Percentiles rank a stretch among this genome's conserved stretches.
Conservation (phyloP, 164 flowering plant species). For the Magnolia sinica region DNA sequence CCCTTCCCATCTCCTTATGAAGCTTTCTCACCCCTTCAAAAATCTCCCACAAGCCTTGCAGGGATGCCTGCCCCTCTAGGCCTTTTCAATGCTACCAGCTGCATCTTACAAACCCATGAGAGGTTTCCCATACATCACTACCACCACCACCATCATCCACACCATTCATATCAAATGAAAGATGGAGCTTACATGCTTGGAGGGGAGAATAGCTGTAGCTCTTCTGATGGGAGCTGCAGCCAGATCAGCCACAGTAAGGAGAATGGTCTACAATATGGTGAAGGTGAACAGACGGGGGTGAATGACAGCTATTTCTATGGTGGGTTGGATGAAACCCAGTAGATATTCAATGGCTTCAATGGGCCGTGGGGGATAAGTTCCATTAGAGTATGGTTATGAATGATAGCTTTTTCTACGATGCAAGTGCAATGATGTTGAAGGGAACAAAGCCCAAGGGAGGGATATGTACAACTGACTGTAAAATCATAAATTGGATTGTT, state of each 20-base stretch:
- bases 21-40: slow-evolving; percentile 10
- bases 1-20: slow-evolving; percentile 11
- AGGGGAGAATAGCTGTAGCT: slow-evolving; percentile 31
- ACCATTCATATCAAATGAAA: slow-evolving; percentile 17
- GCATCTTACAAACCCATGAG: neutral
- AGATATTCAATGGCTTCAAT: slow-evolving; percentile 11
- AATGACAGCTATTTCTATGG: slow-evolving; percentile 18
- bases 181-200: slow-evolving; percentile 25
- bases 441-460: no score
- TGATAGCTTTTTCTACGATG: no score
- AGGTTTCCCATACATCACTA: neutral
- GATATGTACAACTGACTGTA: no score
- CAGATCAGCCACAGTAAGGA: slow-evolving; percentile 18
- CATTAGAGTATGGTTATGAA: no score
- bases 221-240: slow-evolving; percentile 34
- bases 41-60: slow-evolving; percentile 7
- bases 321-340: slow-evolving; percentile 21
- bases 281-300: slow-evolving; percentile 3
- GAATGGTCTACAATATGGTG: neutral
- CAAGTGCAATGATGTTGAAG: no score
- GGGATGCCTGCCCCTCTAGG: slow-evolving; percentile 11
- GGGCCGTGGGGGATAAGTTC: slow-evolving; percentile 17
- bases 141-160: neutral
- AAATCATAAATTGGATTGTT: no score
- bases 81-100: slow-evolving; percentile 4